Evolutionary conservation across 768 basidiomycete genomes (phyloP), one percentile per base, ranked within the genome.

Genomic region (Dentipellis sp.): DNA sequence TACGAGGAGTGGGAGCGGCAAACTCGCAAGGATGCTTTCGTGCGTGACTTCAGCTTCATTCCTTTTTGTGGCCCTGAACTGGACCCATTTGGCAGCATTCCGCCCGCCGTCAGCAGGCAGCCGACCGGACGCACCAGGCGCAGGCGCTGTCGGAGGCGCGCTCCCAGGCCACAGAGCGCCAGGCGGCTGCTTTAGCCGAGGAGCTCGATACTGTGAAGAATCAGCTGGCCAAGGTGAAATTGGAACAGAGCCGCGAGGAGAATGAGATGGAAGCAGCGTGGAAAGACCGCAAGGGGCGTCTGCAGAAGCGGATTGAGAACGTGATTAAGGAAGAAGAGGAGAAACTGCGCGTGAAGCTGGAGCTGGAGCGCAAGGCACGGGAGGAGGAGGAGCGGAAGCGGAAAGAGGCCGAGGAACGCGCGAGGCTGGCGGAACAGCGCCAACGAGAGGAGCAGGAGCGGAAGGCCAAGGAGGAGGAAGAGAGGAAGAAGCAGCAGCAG

Each of bases 271-370:
- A 71, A 47, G 69, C 69, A 4, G 67, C 62, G 9, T 82, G 79
- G 79, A 75, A 75, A 50, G 68, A 70, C 38, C 71, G 77, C 51
- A 73, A 76, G 57, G 69, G 59, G 47, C 62, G 63, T 51, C 69
- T 81, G 38, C 82, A 81, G 72, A 73, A 80, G 23, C 73, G 82
- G 4, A 79, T 88, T 53, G 85, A 90, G 67, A 65, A 58, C 2
- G 81, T 75, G 7, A 89, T 90, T 58, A 77, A 77, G 62, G 34
- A 69, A 3, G 85, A 88, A 63, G 83, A 87, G 58, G 83, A 81
- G 29, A 84, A 80, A 57, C 67, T 78, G 19, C 74, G 74, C 9
- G 73, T 67, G 58, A 72, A 66, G 55, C 62, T 82, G 39, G 84
- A 83, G 56, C 81, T 76, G 19, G 86, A 88, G 66, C 71, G 78